Evolutionary conservation across 257 asterid species (phyloP), one percentile per base, ranked within the genome.

Genomic region (Solanum tacnaense): DNA sequence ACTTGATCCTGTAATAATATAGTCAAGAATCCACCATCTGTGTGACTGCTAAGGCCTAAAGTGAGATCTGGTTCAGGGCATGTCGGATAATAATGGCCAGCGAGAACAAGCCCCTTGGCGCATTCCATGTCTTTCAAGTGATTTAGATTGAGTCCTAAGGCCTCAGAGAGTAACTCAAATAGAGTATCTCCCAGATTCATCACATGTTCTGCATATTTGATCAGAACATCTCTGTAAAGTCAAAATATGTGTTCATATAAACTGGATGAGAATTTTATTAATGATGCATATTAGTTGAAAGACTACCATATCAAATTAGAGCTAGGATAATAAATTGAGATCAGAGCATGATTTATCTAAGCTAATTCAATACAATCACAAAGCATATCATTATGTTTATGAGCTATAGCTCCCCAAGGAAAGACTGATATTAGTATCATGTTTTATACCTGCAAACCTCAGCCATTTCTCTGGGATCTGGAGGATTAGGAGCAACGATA

Each of bases 51-150:
- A 73, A 90, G 89, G 20, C 92, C 94, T 6, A 89, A 71, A 1
- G 95, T 90, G 41, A 86, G 86, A 27, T 93, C 92, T 6, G 93
- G 95, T 36, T 93, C 89, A 1, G 94, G 93, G 39, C 92, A 92
- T 52, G 91, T 84, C 2, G 93, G 93, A 72, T 91, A 91, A 25
- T 86, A 93, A 75, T 92, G 92, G 76, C 84, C 88, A 13, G 46
- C 67, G 11, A 72, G 25, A 4, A 72, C 15, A 72, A 86, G 89
- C 8, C 93, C 89, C 65, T 89, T 89, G 2, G 88, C 34, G 12
- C 92, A 92, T 11, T 86, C 93, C 71, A 92, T 90, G 58, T 90
- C 86, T 11, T 84, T 85, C 41, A 94, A 91, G 10, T 89, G 90
- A n/a, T 90, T 83, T 2, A 49, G 36, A 52, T 91, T 58, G 1